Base-by-base conservation (phyloP, 495 filamentous ascomycete species). In the Tricharina praecox region DNA sequence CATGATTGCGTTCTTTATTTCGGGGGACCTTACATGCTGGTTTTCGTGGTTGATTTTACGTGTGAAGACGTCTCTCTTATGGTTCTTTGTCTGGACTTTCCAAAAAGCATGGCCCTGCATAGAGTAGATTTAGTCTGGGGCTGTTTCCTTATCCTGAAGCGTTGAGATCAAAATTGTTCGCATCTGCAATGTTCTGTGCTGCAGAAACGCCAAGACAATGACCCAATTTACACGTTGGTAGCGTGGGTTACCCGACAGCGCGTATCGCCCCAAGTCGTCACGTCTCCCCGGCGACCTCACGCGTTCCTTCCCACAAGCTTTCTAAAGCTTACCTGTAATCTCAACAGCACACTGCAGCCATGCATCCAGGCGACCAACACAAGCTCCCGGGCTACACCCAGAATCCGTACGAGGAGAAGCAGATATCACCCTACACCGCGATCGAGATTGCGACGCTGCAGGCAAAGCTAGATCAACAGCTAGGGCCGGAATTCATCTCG, bases 401-500 rank as follows among this genome's bases (percentile, higher is more conserved):
- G 9, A 38, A 38, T 23, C 30, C 30, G 15, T 48, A 23, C 26
- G 24, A 10, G 9, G 33, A 37, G 15, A 20, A 23, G 20, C 11
- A 18, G 9, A 32, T 48, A 39, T 38, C 45, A 37, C 38, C 50
- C 54, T 96, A 82, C 63, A 94, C 87, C 1, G 83, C 86, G n/a
- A 66, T 71, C 51, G 78, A 97, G 66, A 87, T 93, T 35, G 86
- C 88, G 8, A 87, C 84, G 0, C 68, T 99, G 7, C 84, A 93
- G 62, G 72, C 73, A 52, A 76, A 81, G 9, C 75, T 99, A 23
- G 80, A 93, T 52, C 90, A 84, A 55, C 85, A 95, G 56, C 73
- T 99, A n/a, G 90, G 90, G 1, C 92, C 90, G 1, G 92, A 99
- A 67, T 96, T 88, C 60, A 79, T 99, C 38, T 95, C 86, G 1